Conservation (phyloP, 108 stramenopile genomes). For the Conticribra guillardii region DNA sequence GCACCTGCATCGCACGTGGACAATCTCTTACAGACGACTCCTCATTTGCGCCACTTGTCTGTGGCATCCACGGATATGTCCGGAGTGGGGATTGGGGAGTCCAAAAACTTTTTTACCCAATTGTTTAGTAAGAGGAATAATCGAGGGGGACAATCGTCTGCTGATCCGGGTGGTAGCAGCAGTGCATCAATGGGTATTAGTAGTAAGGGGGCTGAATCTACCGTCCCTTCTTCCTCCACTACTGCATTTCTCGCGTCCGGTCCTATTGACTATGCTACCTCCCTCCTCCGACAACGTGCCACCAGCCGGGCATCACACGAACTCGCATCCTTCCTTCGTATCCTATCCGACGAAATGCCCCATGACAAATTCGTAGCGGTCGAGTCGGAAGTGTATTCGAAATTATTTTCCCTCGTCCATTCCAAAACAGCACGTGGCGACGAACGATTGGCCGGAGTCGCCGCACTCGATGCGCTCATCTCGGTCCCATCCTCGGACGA, state of each 20-base stretch:
- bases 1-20: conserved; percentile 59
- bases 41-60: conserved; percentile 78
- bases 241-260: conserved; percentile 4
- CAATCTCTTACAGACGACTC: conserved; percentile 71
- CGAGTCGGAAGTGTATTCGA: conserved; percentile 80
- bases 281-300: conserved; percentile 59
- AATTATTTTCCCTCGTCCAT: conserved; percentile 79
- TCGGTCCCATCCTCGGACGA: conserved; percentile 86
- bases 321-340: conserved; percentile 74
- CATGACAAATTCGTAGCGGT: conserved; percentile 79
- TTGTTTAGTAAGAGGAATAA: background rate
- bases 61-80: conserved; percentile 76
- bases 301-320: conserved; percentile 74
- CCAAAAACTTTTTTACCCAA: conserved; percentile 28
- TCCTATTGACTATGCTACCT: conserved; percentile 56
- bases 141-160: background rate
- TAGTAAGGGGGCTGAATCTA: conserved; percentile 12
- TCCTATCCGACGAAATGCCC: conserved; percentile 84
- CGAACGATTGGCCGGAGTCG: conserved; percentile 81
- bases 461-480: conserved; percentile 80
- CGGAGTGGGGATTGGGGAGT: conserved; percentile 44
- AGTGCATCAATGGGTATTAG: background rate
- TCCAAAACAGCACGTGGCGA: conserved; percentile 48
- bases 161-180: background rate
- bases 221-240: background rate